Percentiles rank a stretch among this genome's conserved stretches.
Conservation (phyloP, 306 rosid genomes). For the Nissolia schottii region DNA sequence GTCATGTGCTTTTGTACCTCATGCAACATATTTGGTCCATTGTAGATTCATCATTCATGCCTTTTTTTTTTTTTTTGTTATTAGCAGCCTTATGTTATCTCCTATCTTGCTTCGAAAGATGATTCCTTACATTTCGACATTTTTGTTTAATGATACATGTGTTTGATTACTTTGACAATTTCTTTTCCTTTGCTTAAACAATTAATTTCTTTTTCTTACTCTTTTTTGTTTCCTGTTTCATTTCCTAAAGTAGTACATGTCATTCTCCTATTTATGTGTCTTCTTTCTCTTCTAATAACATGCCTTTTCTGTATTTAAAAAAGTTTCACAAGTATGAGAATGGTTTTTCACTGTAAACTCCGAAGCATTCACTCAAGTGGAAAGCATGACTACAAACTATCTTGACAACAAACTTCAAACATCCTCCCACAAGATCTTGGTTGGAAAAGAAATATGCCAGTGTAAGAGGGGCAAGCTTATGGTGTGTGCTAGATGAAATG, state of each 20-base stretch:
- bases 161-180: neutral
- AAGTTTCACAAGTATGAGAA: neutral
- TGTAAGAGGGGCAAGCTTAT: neutral
- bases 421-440: neutral
- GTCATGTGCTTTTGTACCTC: conserved; percentile 10
- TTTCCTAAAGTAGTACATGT: neutral
- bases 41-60: conserved; percentile 16
- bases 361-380: neutral
- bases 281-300: neutral
- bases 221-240: neutral
- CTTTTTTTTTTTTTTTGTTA: neutral
- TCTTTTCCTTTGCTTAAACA: neutral
- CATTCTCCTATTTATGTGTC: neutral
- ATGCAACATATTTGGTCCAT: neutral
- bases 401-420: neutral
- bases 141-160: neutral
- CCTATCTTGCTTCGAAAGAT: neutral
- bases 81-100: neutral
- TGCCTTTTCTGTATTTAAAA: neutral
- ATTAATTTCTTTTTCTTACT: neutral
- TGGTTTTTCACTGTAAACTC: neutral
- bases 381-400: neutral
- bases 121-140: neutral
- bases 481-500: neutral
- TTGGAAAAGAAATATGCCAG: neutral